Base-by-base conservation (phyloP, 2,329 filamentous ascomycete species). In the Ilyonectria destructans region DNA sequence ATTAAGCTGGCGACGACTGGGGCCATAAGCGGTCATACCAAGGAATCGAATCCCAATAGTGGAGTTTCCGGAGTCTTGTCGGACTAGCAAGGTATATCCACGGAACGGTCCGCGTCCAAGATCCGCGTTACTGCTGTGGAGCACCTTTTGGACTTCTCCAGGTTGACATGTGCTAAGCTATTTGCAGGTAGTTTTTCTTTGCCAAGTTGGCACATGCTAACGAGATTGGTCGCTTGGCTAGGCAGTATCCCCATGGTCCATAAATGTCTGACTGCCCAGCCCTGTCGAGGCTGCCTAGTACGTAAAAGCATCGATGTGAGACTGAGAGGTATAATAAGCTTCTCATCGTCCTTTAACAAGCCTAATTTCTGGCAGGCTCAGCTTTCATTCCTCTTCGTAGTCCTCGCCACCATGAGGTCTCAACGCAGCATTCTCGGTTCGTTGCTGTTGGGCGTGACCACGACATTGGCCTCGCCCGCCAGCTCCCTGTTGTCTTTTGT, bases 21-120 rank as follows among this genome's bases (percentile, higher is more conserved):
- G 23, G 23, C 23, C 23, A 23, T 23, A 23, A 23, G 23, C 23
- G 4, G 23, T 23, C 23, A 48, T 21, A 21, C 45, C 45, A 48
- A 21, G 45, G 45, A 48, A 48, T n/a, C 19, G n/a, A 48, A 48
- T 48, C 45, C 45, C 23, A 48, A 21, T 17, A 48, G 45, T 48
- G 45, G 45, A 10, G 45, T 21, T 48, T 48, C 3, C 45, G 3
- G 45, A n/a, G 23, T 10, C n/a, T 21, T 48, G n/a, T 48, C 45
- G 23, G 45, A 48, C 45, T 48, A 21, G 45, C 23, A 21, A 48
- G 45, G 45, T 12, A 19, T 48, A 48, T 48, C 23, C 23, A 48
- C 45, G 45, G n/a, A 48, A 48, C 45, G 45, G 45, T n/a, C 45
- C 45, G 45, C 23, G 45, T 8, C 19, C 10, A 48, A 21, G 19